phyloP scores from a whole-genome alignment of 768 basidiomycete species.

The Dacryopinax primogenitus region DNA sequence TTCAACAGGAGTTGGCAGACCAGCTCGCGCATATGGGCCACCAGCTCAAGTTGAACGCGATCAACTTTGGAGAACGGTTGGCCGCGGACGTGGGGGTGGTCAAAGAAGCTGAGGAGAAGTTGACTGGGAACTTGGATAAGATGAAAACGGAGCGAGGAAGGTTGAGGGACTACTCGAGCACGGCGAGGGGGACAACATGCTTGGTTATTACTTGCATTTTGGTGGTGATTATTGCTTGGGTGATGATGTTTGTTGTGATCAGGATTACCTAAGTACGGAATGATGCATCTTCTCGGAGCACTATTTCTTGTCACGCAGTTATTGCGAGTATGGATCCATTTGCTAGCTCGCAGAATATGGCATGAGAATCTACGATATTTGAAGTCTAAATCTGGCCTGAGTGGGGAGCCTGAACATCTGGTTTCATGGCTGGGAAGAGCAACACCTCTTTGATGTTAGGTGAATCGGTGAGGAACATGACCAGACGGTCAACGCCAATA shows the following conservation, averaged over 20 bases:
- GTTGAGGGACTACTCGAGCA: slow-evolving; percentile 48
- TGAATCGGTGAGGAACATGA: slow-evolving; percentile 99
- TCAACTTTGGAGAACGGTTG: slow-evolving; percentile 61
- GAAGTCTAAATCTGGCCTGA: slow-evolving; percentile 8
- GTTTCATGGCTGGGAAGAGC: slow-evolving; percentile 96
- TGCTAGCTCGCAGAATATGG: background rate
- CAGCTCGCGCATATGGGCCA: slow-evolving; percentile 77
- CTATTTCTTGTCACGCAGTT: too few species aligned
- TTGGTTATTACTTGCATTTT: slow-evolving; percentile 50
- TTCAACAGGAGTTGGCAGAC: slow-evolving; percentile 57
- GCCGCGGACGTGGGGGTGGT: slow-evolving; percentile 63
- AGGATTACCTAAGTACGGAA: slow-evolving; percentile 9
- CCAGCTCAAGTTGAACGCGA: slow-evolving; percentile 71
- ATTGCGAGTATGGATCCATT: too few species aligned
- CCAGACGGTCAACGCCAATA: slow-evolving; percentile 84
- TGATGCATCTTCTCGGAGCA: too few species aligned
- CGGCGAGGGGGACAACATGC: slow-evolving; percentile 61
- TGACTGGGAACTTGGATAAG: slow-evolving; percentile 57
- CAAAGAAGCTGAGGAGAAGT: slow-evolving; percentile 49
- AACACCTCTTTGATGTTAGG: slow-evolving; percentile 95
- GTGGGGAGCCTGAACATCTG: slow-evolving; percentile 26
- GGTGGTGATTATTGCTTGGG: slow-evolving; percentile 45
- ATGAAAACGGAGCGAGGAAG: slow-evolving; percentile 58
- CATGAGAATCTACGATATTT: too few species aligned
- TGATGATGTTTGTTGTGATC: slow-evolving; percentile 12